phyloP scores from a whole-genome alignment of 2,329 filamentous ascomycete genomes.

The Aciculosporium take region DNA sequence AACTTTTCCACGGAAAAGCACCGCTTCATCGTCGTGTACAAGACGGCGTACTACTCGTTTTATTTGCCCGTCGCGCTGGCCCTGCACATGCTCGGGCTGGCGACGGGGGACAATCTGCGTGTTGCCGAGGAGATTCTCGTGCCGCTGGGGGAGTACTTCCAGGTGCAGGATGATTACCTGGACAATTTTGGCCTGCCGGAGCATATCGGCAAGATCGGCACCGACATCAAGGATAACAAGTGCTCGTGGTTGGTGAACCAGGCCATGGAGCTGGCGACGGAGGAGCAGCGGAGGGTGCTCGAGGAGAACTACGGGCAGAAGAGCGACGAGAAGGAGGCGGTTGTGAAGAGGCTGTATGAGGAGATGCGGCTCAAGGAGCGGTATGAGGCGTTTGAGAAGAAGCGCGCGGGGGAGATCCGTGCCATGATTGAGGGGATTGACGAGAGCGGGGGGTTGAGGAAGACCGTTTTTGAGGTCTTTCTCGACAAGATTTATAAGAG shows the following conservation, averaged over 20 bases:
- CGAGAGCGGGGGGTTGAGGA: conserved; percentile 79
- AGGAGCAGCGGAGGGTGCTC: conserved; percentile 75
- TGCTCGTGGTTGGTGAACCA: conserved; percentile 98
- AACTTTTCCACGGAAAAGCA: conserved; percentile 96
- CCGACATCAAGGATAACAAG: conserved; percentile 99
- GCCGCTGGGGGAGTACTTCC: conserved; percentile 97
- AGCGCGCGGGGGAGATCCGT: conserved; percentile 63
- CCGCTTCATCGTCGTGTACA: conserved; percentile 97
- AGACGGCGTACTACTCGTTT: conserved; percentile 98
- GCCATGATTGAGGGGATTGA: conserved; percentile 66
- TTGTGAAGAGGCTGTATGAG: conserved; percentile 77
- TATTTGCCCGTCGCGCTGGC: conserved; percentile 92
- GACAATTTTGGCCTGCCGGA: conserved; percentile 92
- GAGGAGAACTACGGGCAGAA: conserved; percentile 92
- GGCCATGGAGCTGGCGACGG: conserved; percentile 63
- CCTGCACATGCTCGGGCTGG: conserved; percentile 70
- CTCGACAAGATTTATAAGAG: conserved; percentile 96
- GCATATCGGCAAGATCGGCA: conserved; percentile 95
- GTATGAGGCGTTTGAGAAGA: conserved; percentile 84
- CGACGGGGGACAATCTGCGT: conserved; percentile 78
- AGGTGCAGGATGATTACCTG: conserved; percentile 96
- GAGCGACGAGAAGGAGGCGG: conserved; percentile 66
- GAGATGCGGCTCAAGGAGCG: conserved; percentile 72
- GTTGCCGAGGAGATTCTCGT: conserved; percentile 85
- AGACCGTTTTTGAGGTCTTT: conserved; percentile 78